Conservation (phyloP, 495 filamentous ascomycete genomes). For the Penicillium odoratum region DNA sequence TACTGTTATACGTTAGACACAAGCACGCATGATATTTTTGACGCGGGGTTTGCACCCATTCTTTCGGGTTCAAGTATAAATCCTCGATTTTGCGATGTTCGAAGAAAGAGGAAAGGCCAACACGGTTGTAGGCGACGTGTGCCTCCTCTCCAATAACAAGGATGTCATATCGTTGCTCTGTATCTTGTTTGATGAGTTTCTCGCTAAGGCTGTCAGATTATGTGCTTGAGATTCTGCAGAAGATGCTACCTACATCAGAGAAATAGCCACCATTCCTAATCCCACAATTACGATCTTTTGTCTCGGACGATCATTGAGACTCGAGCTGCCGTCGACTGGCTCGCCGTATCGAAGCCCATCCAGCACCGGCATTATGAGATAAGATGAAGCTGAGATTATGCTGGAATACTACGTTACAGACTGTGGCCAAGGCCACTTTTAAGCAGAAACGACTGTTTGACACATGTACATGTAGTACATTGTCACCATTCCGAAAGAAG, state of each 20-base stretch:
- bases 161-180: constrained; percentile 77
- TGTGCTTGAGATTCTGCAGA: neutral
- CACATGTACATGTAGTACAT: neutral
- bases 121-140: constrained; percentile 92
- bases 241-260: constrained; percentile 68
- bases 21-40: neutral
- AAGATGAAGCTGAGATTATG: neutral
- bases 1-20: constrained; percentile 42
- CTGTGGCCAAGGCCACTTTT: neutral
- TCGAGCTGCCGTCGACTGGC: constrained; percentile 27
- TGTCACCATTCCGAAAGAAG: constrained; percentile 9
- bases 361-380: constrained; percentile 34
- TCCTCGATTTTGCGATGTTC: constrained; percentile 88
- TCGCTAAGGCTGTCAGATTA: constrained; percentile 53
- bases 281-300: constrained; percentile 86
- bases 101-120: constrained; percentile 93
- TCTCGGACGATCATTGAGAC: constrained; percentile 24
- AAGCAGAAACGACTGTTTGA: neutral
- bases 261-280: constrained; percentile 93
- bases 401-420: neutral
- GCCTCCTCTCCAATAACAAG: constrained; percentile 91
- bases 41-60: constrained; percentile 67
- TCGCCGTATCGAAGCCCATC: constrained; percentile 34
- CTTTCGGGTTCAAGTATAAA: constrained; percentile 81
- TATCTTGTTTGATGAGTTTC: constrained; percentile 86